Evolutionary conservation across 495 filamentous ascomycete species (phyloP).

Genomic region (Podospora pseudopauciseta): DNA sequence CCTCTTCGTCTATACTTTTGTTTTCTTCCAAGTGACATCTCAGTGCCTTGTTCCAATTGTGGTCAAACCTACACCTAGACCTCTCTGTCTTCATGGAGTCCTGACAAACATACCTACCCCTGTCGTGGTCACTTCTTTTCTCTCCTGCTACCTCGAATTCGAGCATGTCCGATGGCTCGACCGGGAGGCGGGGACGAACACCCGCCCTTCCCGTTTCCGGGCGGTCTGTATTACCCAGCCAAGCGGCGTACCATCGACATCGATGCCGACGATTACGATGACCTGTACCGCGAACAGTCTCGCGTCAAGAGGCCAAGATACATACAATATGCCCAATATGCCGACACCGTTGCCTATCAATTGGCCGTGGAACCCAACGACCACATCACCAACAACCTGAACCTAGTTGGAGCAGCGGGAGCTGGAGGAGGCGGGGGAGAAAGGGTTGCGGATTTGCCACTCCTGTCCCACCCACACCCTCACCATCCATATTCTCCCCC

Average conservation of each 20-base stretch:
- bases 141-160: background rate
- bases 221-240: slow-evolving; percentile 20
- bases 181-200: slow-evolving; percentile 32
- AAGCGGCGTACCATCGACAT: slow-evolving; percentile 24
- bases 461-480: slow-evolving; percentile 12
- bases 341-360: slow-evolving; percentile 22
- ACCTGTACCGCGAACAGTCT: slow-evolving; percentile 1
- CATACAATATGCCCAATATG: slow-evolving; percentile 10
- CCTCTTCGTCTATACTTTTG: background rate
- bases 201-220: slow-evolving; percentile 24
- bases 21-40: background rate
- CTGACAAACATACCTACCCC: background rate
- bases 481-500: slow-evolving; percentile 8
- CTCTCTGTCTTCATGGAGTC: background rate
- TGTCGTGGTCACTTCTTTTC: background rate
- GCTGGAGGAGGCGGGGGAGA: background rate
- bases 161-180: slow-evolving; percentile 39
- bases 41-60: background rate
- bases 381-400: slow-evolving; percentile 9
- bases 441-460: slow-evolving; percentile 3
- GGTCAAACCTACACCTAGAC: background rate
- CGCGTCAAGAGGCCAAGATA: slow-evolving; percentile 27
- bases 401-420: background rate
- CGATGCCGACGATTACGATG: slow-evolving; percentile 25
- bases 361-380: slow-evolving; percentile 8